Conservation (phyloP, 306 rosid genomes). For the Trifolium subterraneum region DNA sequence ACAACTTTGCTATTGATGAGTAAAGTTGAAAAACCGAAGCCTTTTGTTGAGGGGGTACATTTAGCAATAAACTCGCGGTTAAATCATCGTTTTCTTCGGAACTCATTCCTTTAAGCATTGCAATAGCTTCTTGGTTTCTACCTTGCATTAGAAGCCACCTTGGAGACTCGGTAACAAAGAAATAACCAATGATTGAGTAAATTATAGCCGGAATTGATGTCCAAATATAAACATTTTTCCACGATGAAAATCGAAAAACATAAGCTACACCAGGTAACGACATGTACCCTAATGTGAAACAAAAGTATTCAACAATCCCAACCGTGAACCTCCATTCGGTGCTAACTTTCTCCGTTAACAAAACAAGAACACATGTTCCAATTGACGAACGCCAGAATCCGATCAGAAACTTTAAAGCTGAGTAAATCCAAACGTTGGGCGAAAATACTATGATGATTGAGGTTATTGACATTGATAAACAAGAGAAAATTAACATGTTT, state of each 20-base stretch:
- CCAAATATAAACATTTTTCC: conserved; percentile 45
- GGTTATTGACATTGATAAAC: conserved; percentile 38
- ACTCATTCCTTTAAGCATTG: conserved; percentile 14
- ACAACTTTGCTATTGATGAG: conserved; percentile 27
- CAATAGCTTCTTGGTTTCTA: conserved; percentile 31
- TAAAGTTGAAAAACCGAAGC: conserved; percentile 21
- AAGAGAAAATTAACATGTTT: conserved; percentile 41
- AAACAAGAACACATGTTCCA: conserved; percentile 34
- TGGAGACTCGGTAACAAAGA: conserved; percentile 44
- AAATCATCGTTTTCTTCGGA: not conserved
- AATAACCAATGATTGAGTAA: conserved; percentile 18
- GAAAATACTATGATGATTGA: conserved; percentile 31
- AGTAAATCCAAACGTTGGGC: conserved; percentile 48
- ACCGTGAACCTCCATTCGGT: conserved; percentile 44
- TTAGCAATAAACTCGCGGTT: not conserved
- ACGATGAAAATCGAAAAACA: conserved; percentile 31
- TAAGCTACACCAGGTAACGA: conserved; percentile 45
- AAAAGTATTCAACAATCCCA: conserved; percentile 29
- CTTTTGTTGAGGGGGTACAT: not conserved
- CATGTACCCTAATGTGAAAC: conserved; percentile 41
- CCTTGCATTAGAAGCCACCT: conserved; percentile 47
- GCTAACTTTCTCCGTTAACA: conserved; percentile 34
- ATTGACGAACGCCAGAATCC: conserved; percentile 45
- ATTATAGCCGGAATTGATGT: conserved; percentile 41
- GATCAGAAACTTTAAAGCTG: conserved; percentile 32